Conservation (phyloP, 1,139 yeast species). For the Diutina siamensis region DNA sequence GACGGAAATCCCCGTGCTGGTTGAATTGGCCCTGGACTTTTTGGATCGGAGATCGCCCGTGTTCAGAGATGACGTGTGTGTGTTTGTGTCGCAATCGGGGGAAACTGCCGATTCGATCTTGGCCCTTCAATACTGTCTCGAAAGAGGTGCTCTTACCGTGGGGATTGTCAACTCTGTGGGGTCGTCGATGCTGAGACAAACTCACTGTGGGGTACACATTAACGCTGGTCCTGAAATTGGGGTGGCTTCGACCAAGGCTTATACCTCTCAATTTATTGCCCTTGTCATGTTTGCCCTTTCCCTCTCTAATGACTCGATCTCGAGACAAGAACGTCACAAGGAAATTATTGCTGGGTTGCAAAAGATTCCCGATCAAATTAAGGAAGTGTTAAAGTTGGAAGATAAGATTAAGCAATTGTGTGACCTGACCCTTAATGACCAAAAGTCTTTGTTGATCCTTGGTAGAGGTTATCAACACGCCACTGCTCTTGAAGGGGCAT, state of each 20-base stretch:
- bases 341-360: constrained; percentile 84
- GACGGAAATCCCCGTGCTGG: constrained; percentile 91
- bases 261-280: constrained; percentile 96
- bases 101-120: constrained; percentile 98
- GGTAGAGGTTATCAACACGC: constrained; percentile 99
- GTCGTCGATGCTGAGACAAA: constrained; percentile 87
- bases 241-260: constrained; percentile 99
- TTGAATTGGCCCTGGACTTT: constrained; percentile 96
- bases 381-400: constrained; percentile 63
- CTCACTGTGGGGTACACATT: constrained; percentile 98
- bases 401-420: constrained; percentile 67
- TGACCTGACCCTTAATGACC: constrained; percentile 57
- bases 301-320: constrained; percentile 81
- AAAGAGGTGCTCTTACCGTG: constrained; percentile 93
- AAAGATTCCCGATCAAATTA: constrained; percentile 77
- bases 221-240: constrained; percentile 99
- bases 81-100: constrained; percentile 97
- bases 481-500: constrained; percentile 95
- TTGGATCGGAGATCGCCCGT: constrained; percentile 92
- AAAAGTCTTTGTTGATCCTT: constrained; percentile 76
- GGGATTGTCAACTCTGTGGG: constrained; percentile 95
- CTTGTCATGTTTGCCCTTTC: constrained; percentile 94
- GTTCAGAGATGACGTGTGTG: constrained; percentile 95
- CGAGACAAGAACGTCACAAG: constrained; percentile 61
- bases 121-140: constrained; percentile 91